These are phyloP conservation scores for Purpureocillium takamizusanense DNA, from an alignment of 2,329 filamentous ascomycete genomes.

Conservation along the genomic window DNA sequence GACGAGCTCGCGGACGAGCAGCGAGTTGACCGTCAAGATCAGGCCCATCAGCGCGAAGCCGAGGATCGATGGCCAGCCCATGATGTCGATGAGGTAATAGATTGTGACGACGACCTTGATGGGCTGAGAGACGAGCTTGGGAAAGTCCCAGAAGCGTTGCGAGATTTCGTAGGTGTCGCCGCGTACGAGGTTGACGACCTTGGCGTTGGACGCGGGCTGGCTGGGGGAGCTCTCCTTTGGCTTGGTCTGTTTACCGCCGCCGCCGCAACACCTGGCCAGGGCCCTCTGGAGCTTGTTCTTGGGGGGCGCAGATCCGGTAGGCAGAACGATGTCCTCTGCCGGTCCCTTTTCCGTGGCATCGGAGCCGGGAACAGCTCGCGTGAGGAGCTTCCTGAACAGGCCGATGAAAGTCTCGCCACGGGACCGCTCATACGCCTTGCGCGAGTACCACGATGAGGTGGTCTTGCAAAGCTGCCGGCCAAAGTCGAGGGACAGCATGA, in stretches of 20 bases:
- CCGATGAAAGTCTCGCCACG: slow-evolving; percentile 55
- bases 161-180: slow-evolving; percentile 75
- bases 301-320: not conserved
- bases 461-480: slow-evolving; percentile 25
- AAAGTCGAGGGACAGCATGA: slow-evolving; percentile 24
- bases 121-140: slow-evolving; percentile 65
- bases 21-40: slow-evolving; percentile 60
- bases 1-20: slow-evolving; percentile 58
- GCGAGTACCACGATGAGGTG: slow-evolving; percentile 63
- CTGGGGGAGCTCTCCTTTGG: slow-evolving; percentile 15
- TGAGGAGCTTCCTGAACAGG: slow-evolving; percentile 27
- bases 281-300: slow-evolving; percentile 6
- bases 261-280: slow-evolving; percentile 11
- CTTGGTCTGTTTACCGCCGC: slow-evolving; percentile 9
- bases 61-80: slow-evolving; percentile 71
- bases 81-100: slow-evolving; percentile 57
- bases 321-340: slow-evolving; percentile 5
- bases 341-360: slow-evolving; percentile 26
- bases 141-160: slow-evolving; percentile 82
- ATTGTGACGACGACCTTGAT: slow-evolving; percentile 64
- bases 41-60: slow-evolving; percentile 61
- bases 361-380: slow-evolving; percentile 26
- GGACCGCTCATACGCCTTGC: slow-evolving; percentile 74
- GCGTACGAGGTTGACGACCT: slow-evolving; percentile 82
- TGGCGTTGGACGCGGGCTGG: slow-evolving; percentile 69